Percentiles rank a stretch among this genome's conserved stretches.
phyloP scores from a whole-genome alignment of 441 rosid species.

The Erodium texanum region DNA sequence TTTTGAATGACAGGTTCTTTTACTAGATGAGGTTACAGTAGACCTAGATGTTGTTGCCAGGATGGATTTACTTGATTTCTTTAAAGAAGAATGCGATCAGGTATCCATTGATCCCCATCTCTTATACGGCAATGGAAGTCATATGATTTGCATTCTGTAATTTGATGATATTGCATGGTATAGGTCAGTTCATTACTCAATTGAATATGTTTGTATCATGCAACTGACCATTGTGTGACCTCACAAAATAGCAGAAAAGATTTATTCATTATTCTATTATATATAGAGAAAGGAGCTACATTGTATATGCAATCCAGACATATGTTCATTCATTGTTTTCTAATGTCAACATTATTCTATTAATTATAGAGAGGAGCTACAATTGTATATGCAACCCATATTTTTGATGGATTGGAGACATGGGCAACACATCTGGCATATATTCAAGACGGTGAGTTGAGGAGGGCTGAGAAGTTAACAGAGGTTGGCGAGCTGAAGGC shows the following conservation, averaged over 20 bases:
- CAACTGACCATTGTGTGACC: neutral
- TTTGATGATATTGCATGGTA: neutral
- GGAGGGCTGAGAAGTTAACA: conserved; percentile 40
- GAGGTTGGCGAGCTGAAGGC: conserved; percentile 53
- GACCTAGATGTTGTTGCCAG: conserved; percentile 70
- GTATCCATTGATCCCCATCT: conserved; percentile 24
- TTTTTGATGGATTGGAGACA: conserved; percentile 60
- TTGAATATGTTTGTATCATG: neutral
- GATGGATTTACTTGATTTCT: conserved; percentile 61
- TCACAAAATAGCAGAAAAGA: neutral
- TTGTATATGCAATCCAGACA: neutral
- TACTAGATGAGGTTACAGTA: conserved; percentile 67
- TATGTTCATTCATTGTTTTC: neutral
- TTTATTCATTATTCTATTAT: neutral
- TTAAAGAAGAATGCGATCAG: conserved; percentile 65
- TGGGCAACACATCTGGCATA: conserved; percentile 76
- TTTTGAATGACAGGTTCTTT: conserved; percentile 37
- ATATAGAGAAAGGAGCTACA: neutral
- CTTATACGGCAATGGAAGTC: neutral
- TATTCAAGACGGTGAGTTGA: conserved; percentile 74
- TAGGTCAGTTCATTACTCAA: neutral
- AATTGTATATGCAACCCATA: conserved; percentile 62
- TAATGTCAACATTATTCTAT: conserved; percentile 1
- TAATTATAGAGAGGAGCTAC: conserved; percentile 55
- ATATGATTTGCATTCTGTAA: neutral